phyloP scores from a whole-genome alignment of 148 eudicot species.

The Camellia sinensis region DNA sequence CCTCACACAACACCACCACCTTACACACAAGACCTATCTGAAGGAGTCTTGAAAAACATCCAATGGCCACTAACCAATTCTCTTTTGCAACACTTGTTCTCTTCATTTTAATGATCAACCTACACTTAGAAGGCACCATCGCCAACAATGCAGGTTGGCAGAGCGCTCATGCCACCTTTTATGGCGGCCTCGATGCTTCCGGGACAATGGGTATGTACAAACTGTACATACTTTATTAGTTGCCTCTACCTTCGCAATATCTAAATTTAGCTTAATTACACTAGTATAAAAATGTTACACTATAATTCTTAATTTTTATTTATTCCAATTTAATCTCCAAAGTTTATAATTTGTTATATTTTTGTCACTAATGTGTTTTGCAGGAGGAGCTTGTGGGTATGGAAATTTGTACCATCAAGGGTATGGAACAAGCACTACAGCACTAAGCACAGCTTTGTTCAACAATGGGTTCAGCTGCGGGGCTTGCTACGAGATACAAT shows the following conservation, averaged over 20 bases:
- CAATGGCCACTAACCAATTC: constrained; percentile 8
- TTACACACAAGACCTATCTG: neutral
- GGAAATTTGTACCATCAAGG: too few species aligned
- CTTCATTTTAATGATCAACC: neutral
- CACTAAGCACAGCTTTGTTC: too few species aligned
- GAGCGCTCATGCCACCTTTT: constrained; percentile 40
- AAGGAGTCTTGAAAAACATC: neutral
- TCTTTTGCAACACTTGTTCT: neutral
- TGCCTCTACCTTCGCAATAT: neutral
- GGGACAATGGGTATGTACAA: constrained; percentile 41
- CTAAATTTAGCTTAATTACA: too few species aligned
- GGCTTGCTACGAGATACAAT: too few species aligned
- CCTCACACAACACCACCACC: neutral
- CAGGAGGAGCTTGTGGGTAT: too few species aligned
- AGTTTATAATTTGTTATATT: too few species aligned
- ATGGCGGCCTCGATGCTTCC: constrained; percentile 38
- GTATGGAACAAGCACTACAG: too few species aligned
- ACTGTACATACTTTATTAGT: neutral
- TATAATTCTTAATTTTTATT: too few species aligned
- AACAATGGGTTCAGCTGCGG: too few species aligned
- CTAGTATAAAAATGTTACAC: too few species aligned
- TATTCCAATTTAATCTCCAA: too few species aligned
- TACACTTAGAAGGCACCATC: neutral
- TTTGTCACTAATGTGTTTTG: too few species aligned
- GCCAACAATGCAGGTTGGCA: constrained; percentile 36